phyloP scores from a whole-genome alignment of 2,329 filamentous ascomycete genomes.

The Colletotrichum australisinense region DNA sequence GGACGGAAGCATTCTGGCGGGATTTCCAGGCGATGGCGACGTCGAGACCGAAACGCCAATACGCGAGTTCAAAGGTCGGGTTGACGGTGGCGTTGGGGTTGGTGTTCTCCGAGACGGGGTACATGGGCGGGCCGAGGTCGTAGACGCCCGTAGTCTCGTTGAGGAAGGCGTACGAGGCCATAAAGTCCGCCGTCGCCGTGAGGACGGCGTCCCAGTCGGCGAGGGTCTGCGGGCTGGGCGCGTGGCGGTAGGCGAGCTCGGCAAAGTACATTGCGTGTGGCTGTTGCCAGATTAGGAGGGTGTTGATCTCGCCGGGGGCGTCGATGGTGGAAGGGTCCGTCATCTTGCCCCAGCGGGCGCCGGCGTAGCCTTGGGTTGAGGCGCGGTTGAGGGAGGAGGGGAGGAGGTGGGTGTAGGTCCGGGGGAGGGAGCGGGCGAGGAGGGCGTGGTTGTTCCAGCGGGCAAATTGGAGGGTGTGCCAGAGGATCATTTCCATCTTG shows the following conservation, averaged over 20 bases:
- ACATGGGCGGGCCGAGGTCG: conserved; percentile 59
- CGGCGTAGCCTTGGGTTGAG: conserved; percentile 52
- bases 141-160: conserved; percentile 63
- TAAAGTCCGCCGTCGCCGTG: conserved; percentile 66
- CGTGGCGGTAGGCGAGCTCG: conserved; percentile 63
- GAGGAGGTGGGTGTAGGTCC: conserved; percentile 60
- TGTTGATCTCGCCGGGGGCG: conserved; percentile 71
- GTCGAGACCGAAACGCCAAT: conserved; percentile 70
- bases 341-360: conserved; percentile 56
- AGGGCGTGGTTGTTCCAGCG: conserved; percentile 60
- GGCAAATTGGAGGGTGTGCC: conserved; percentile 63
- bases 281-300: conserved; percentile 71
- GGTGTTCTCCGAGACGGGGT: conserved; percentile 66
- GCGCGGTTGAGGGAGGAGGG: conserved; percentile 51
- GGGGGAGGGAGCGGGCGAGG: conserved; percentile 56
- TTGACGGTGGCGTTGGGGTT: conserved; percentile 67
- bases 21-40: conserved; percentile 64
- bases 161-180: conserved; percentile 67
- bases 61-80: conserved; percentile 69
- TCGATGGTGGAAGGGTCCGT: conserved; percentile 60
- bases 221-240: conserved; percentile 55
- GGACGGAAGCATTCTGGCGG: conserved; percentile 55
- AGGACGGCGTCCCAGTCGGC: conserved; percentile 65
- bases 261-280: conserved; percentile 71
- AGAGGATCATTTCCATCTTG: conserved; percentile 64